Percentiles rank a stretch among this genome's conserved stretches.
phyloP scores from a whole-genome alignment of 176 grass and related monocot species.

The Juncus inflexus region DNA sequence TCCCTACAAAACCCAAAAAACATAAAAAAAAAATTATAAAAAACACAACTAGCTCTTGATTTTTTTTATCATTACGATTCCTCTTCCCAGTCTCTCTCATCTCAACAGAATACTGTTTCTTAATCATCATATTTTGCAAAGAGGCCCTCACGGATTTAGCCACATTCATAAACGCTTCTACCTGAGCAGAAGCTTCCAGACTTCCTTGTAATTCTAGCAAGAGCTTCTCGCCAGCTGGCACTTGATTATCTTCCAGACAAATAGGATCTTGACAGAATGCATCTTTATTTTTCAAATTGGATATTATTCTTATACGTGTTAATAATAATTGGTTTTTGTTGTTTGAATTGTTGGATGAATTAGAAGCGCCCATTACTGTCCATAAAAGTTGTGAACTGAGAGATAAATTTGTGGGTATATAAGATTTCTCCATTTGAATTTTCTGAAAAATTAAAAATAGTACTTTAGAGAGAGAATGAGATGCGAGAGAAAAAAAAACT shows the following conservation, averaged over 20 bases:
- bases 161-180: conserved; percentile 53
- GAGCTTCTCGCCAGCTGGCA: conserved; percentile 62
- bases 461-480: not conserved
- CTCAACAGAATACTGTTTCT: conserved; percentile 88
- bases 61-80: conserved; percentile 83
- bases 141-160: conserved; percentile 54
- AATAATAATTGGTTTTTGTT: conserved; percentile 33
- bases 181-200: conserved; percentile 46
- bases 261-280: conserved; percentile 8
- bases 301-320: conserved; percentile 48
- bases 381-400: conserved; percentile 48
- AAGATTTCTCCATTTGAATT: conserved; percentile 55
- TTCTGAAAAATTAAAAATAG: conserved; percentile 34
- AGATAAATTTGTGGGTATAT: conserved; percentile 74
- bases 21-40: conserved; percentile 17
- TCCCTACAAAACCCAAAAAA: not conserved
- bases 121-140: conserved; percentile 82
- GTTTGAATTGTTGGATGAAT: conserved; percentile 38
- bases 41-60: conserved; percentile 40
- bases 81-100: conserved; percentile 77
- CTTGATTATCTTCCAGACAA: conserved; percentile 46
- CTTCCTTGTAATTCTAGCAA: conserved; percentile 71
- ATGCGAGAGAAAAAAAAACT: not conserved
- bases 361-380: conserved; percentile 85
- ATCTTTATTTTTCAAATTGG: conserved; percentile 28